phyloP scores from a whole-genome alignment of 164 flowering plant species.

The Houttuynia cordata region DNA sequence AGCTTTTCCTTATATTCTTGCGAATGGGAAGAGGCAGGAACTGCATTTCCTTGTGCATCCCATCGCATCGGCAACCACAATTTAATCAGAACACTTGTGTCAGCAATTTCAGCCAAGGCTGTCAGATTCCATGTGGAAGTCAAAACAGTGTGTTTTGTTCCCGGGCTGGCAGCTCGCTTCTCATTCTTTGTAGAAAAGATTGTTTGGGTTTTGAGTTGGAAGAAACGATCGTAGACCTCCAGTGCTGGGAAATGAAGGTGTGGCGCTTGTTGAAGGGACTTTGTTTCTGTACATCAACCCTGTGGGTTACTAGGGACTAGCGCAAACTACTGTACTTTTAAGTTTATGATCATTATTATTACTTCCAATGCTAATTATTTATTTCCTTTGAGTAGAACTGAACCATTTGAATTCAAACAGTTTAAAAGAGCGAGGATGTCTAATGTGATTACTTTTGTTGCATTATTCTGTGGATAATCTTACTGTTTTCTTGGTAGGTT shows the following conservation, averaged over 20 bases:
- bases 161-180: constrained; percentile 31
- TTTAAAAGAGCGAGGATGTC: no score
- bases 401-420: not conserved
- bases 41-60: constrained; percentile 19
- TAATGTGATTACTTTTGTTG: no score
- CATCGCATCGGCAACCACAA: constrained; percentile 10
- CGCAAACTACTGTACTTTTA: constrained; percentile 4
- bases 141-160: constrained; percentile 18
- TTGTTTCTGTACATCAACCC: constrained; percentile 4
- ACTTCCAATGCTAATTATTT: constrained; percentile 4
- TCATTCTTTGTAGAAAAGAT: constrained; percentile 28
- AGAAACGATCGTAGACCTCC: constrained; percentile 49
- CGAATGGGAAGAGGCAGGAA: constrained; percentile 16
- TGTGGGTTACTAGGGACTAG: not conserved
- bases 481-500: no score
- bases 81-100: not conserved
- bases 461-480: no score
- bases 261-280: constrained; percentile 1
- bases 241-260: not conserved
- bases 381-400: not conserved
- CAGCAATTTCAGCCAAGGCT: constrained; percentile 1
- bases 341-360: constrained; percentile 5
- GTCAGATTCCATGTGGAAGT: constrained; percentile 30
- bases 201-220: constrained; percentile 37
- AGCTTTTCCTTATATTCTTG: constrained; percentile 9